These are phyloP conservation scores for Lipomyces starkeyi DNA, from an alignment of 805 yeast species.

Conservation along the genomic window DNA sequence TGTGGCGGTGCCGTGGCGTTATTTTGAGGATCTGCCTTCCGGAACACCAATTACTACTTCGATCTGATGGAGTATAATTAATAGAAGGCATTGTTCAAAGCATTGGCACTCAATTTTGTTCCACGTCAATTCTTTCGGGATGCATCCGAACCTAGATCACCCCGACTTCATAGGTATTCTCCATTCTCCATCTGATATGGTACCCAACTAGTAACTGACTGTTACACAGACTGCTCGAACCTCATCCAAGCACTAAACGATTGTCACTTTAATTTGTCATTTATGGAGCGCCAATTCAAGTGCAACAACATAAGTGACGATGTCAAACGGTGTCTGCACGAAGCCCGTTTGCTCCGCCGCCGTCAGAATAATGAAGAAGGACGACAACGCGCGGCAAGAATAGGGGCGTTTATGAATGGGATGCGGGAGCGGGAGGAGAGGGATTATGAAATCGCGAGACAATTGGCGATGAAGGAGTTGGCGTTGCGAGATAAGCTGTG, in stretches of 20 bases:
- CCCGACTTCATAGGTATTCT: constrained; percentile 37
- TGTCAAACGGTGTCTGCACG: constrained; percentile 77
- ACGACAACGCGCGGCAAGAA: neutral
- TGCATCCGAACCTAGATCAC: constrained; percentile 40
- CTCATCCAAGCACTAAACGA: constrained; percentile 86
- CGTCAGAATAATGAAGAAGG: constrained; percentile 64
- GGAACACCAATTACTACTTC: too few relatives aligned
- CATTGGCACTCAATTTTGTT: neutral
- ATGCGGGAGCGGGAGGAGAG: constrained; percentile 48
- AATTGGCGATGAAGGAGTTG: constrained; percentile 1
- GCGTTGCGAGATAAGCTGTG: neutral
- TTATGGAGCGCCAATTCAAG: constrained; percentile 75
- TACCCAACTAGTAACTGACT: neutral
- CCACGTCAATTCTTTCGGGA: neutral
- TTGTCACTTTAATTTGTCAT: constrained; percentile 76
- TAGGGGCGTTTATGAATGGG: constrained; percentile 55
- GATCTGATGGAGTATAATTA: too few relatives aligned
- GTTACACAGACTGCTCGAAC: constrained; percentile 66
- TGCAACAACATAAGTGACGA: constrained; percentile 87
- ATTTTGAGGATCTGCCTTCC: neutral
- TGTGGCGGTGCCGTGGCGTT: constrained; percentile 2
- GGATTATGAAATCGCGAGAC: neutral
- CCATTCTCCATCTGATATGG: neutral
- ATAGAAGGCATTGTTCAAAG: neutral
- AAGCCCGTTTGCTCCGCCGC: constrained; percentile 70